Conservation (phyloP, 208 protist genomes). For the Balamuthia mandrillaris region DNA sequence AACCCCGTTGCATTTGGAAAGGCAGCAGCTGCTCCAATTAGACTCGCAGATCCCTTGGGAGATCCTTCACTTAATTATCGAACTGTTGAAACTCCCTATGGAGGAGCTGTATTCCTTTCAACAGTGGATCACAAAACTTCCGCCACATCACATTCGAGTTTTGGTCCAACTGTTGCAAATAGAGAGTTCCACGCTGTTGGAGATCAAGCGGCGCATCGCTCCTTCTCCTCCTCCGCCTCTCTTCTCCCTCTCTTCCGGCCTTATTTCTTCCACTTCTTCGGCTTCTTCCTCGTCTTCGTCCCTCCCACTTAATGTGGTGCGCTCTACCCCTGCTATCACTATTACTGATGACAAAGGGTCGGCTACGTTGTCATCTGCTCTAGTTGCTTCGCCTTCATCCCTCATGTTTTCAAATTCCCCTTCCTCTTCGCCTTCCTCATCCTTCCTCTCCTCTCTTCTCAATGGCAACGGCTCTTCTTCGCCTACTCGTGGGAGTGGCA, state of each 20-base stretch:
- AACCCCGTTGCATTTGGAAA: conserved; percentile 43
- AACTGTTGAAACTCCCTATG: conserved; percentile 46
- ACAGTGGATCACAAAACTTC: conserved; percentile 46
- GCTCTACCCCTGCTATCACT: not conserved
- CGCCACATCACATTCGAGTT: conserved; percentile 42
- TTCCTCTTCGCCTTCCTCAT: not conserved
- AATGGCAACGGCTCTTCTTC: not conserved
- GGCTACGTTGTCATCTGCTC: too few relatives aligned
- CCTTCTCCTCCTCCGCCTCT: not conserved
- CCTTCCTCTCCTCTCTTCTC: not conserved
- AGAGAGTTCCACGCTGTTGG: conserved; percentile 43
- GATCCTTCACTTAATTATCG: conserved; percentile 54
- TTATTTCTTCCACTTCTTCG: too few relatives aligned
- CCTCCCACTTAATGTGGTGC: not conserved
- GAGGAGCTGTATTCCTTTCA: conserved; percentile 48
- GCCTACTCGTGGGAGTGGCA: not conserved
- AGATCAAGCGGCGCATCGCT: conserved; percentile 48
- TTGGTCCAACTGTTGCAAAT: conserved; percentile 53
- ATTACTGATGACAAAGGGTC: too few relatives aligned
- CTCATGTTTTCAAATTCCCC: not conserved
- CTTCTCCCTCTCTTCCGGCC: too few relatives aligned
- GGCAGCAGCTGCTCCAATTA: conserved; percentile 52
- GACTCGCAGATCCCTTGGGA: conserved; percentile 51
- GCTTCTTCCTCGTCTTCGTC: not conserved
- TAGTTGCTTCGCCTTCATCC: conserved; percentile 12